phyloP scores from a whole-genome alignment of 2,329 filamentous ascomycete species.

The Claviceps sp. region DNA sequence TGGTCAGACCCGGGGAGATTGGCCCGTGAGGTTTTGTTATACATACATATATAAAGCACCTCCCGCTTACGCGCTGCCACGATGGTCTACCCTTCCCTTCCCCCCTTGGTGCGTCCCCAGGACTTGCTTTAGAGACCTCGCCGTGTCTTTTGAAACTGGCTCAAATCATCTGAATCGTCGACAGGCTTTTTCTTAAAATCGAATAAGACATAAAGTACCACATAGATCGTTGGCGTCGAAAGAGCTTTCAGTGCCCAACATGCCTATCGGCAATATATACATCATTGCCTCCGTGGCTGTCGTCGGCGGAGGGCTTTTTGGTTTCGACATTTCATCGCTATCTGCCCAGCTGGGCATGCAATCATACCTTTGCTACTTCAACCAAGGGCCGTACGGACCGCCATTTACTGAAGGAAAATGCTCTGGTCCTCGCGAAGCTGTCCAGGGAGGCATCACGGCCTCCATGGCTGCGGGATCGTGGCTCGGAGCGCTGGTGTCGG shows the following conservation, averaged over 20 bases:
- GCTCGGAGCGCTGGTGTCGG: conserved; percentile 33
- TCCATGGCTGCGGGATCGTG: conserved; percentile 39
- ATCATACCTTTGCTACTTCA: conserved; percentile 25
- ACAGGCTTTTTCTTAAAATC: neutral
- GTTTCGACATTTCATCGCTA: conserved; percentile 56
- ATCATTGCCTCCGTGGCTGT: conserved; percentile 23
- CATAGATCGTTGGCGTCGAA: neutral
- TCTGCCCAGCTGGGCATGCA: conserved; percentile 28
- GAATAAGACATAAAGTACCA: neutral
- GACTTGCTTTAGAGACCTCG: neutral
- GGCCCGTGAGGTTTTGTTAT: neutral
- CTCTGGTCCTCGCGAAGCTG: conserved; percentile 24
- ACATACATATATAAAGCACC: neutral
- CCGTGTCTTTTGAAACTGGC: neutral
- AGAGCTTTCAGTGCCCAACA: conserved; percentile 6
- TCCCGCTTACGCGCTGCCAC: neutral
- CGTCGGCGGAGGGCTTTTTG: conserved; percentile 34
- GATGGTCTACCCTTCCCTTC: neutral
- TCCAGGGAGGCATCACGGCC: conserved; percentile 39
- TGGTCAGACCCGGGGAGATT: neutral
- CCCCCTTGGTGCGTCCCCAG: neutral
- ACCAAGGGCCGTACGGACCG: conserved; percentile 20
- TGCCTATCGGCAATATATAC: conserved; percentile 22
- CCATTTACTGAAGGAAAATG: conserved; percentile 18
- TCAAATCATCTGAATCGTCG: neutral